phyloP scores from a whole-genome alignment of 208 protist species.

The Acanthamoeba royreba region DNA sequence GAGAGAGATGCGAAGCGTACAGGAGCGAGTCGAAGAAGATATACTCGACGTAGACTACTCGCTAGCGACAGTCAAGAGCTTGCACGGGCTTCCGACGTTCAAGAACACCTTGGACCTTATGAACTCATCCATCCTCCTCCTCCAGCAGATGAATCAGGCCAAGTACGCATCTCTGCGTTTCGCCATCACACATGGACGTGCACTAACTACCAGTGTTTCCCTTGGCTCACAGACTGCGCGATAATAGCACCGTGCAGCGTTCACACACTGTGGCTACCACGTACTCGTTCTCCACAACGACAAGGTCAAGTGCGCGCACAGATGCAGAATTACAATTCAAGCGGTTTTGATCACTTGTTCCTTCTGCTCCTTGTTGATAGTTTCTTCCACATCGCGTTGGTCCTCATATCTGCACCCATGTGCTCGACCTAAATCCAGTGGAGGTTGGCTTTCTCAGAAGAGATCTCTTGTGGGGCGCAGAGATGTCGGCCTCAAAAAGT shows the following conservation, averaged over 20 bases:
- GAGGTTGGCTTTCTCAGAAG: no score
- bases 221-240: not conserved
- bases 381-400: no score
- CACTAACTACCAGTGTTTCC: not conserved
- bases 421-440: no score
- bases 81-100: conserved; percentile 29
- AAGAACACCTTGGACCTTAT: not conserved
- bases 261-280: not conserved
- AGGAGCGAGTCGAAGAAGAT: not conserved
- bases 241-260: not conserved
- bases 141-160: conserved; percentile 28
- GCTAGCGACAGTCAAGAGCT: not conserved
- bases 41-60: conserved; percentile 39
- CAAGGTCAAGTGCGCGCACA: not conserved
- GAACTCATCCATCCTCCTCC: not conserved
- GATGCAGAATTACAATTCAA: not conserved
- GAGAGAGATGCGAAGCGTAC: not conserved
- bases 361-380: no score
- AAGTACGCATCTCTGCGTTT: not conserved
- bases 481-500: no score
- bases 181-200: not conserved
- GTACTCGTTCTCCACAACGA: not conserved
- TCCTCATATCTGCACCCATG: no score
- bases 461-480: no score
- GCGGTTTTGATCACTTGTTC: not conserved